A percentile compares a stretch with the other conserved stretches of the same genome.
Conservation (phyloP, 768 basidiomycete genomes). For the Amanita polypyramis region DNA sequence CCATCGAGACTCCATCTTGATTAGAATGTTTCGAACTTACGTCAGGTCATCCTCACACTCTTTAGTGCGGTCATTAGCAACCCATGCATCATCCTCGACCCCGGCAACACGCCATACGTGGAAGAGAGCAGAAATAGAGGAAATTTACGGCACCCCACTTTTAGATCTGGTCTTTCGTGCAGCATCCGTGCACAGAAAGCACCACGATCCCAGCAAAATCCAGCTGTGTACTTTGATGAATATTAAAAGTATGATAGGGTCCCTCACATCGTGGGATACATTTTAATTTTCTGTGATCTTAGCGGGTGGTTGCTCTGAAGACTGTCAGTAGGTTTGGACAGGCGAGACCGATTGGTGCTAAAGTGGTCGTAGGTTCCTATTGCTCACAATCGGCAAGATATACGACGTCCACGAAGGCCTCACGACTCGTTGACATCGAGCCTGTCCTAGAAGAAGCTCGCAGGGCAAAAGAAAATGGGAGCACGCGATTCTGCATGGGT, state of each 20-base stretch:
- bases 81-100: conserved; percentile 33
- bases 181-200: conserved; percentile 71
- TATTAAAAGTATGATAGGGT: conserved; percentile 74
- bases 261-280: conserved; percentile 17
- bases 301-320: conserved; percentile 95
- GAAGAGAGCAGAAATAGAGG: conserved; percentile 72
- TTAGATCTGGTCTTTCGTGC: conserved; percentile 86
- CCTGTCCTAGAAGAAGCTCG: conserved; percentile 90
- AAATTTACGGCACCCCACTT: conserved; percentile 77
- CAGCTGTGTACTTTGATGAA: conserved; percentile 98
- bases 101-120: conserved; percentile 48
- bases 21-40: conserved; percentile 28
- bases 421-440: conserved; percentile 77
- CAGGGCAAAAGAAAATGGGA: conserved; percentile 92
- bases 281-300: conserved; percentile 9
- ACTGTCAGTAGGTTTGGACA: conserved; percentile 48
- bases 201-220: conserved; percentile 84
- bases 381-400: conserved; percentile 97
- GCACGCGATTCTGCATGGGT: conserved; percentile 98
- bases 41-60: background rate
- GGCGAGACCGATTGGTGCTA: conserved; percentile 1
- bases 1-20: conserved; percentile 2
- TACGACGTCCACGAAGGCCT: conserved; percentile 81
- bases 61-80: conserved; percentile 43
- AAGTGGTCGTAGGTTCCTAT: conserved; percentile 61